A percentile compares a stretch with the other conserved stretches of the same genome.
phyloP scores from a whole-genome alignment of 768 basidiomycete species.

The Hypholoma sublateritium region DNA sequence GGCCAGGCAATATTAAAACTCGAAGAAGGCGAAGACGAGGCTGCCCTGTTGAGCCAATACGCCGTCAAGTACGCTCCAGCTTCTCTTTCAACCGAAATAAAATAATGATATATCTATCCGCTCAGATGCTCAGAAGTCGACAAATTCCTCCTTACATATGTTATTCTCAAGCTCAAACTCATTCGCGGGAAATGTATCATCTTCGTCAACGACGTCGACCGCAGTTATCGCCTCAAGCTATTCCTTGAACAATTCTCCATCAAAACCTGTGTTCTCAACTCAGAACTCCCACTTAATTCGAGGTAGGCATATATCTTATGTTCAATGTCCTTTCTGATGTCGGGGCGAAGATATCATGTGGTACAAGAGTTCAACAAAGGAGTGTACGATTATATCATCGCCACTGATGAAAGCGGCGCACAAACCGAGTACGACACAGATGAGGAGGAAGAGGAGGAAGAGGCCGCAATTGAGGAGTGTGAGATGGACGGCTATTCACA shows the following conservation, averaged over 20 bases:
- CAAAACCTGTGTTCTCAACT: conserved; percentile 93
- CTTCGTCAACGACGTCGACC: conserved; percentile 95
- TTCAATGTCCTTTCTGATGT: neutral
- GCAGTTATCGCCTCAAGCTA: conserved; percentile 93
- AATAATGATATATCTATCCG: conserved; percentile 1
- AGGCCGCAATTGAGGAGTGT: conserved; percentile 36
- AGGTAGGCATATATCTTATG: conserved; percentile 41
- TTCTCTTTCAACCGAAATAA: neutral
- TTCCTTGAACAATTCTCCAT: conserved; percentile 98
- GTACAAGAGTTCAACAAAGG: conserved; percentile 99
- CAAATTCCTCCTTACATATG: conserved; percentile 95
- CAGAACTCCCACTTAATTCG: conserved; percentile 93
- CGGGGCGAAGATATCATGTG: conserved; percentile 72
- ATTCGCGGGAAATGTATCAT: conserved; percentile 95
- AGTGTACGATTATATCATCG: conserved; percentile 98
- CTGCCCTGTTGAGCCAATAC: conserved; percentile 81
- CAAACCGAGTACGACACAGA: conserved; percentile 45
- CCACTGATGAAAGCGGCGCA: conserved; percentile 85
- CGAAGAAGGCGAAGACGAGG: conserved; percentile 85
- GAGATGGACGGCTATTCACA: neutral
- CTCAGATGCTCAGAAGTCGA: conserved; percentile 86
- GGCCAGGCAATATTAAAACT: conserved; percentile 78
- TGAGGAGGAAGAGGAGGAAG: conserved; percentile 36
- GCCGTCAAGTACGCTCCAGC: conserved; percentile 58
- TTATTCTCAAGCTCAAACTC: conserved; percentile 94